These are phyloP conservation scores for Talaromyces stipitatus DNA, from an alignment of 495 filamentous ascomycete species.

Conservation along the genomic window DNA sequence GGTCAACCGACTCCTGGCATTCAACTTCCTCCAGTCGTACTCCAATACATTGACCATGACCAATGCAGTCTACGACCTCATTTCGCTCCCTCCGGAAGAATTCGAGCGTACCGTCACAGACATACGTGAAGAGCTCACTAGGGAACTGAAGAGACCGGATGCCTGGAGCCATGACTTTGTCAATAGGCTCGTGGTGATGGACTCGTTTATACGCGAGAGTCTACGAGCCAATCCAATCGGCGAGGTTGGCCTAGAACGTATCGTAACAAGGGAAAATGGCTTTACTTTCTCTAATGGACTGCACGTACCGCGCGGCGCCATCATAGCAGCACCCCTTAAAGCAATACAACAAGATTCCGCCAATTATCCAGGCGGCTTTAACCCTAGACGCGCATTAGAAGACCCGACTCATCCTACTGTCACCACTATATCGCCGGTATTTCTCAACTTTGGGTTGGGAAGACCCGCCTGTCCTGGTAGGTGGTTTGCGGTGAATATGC, in stretches of 20 bases:
- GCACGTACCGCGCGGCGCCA: background rate
- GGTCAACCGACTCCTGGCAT: background rate
- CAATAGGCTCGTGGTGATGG: background rate
- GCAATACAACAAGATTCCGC: background rate
- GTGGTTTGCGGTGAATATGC: conserved; percentile 43
- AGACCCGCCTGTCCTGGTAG: conserved; percentile 41
- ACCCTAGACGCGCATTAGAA: background rate
- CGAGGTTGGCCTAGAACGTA: background rate
- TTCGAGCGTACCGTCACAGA: background rate
- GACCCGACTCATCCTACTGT: conserved; percentile 8
- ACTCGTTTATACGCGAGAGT: background rate
- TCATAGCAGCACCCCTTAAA: background rate
- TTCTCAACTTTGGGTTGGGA: conserved; percentile 44
- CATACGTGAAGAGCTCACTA: background rate
- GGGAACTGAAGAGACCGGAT: background rate
- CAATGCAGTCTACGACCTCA: background rate
- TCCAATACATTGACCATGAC: background rate
- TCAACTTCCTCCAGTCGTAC: background rate
- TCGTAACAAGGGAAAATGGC: background rate
- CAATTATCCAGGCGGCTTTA: background rate
- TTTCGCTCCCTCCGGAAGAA: background rate
- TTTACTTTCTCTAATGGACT: background rate
- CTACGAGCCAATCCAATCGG: background rate
- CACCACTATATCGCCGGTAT: conserved; percentile 25
- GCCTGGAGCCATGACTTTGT: background rate